A percentile compares a stretch with the other conserved stretches of the same genome.
Evolutionary conservation across 2,329 filamentous ascomycete genomes (phyloP).

Genomic region (Fusarium zealandicum): DNA sequence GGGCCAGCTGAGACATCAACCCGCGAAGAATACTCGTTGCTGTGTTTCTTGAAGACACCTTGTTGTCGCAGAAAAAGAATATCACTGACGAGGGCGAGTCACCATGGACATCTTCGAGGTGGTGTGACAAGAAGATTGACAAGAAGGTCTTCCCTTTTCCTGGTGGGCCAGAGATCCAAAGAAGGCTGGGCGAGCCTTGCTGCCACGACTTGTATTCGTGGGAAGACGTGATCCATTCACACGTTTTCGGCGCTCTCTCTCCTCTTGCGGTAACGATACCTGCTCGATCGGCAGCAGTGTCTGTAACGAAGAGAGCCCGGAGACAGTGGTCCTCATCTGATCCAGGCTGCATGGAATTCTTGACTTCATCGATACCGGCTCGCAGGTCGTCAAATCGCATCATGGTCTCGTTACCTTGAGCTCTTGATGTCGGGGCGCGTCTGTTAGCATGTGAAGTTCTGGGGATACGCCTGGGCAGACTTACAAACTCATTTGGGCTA

Average conservation of each 20-base stretch:
- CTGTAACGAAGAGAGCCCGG: neutral
- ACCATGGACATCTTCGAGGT: neutral
- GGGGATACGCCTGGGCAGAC: neutral
- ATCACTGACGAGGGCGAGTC: neutral
- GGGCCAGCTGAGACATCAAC: conserved; percentile 4
- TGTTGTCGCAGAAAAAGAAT: neutral
- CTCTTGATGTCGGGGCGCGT: neutral
- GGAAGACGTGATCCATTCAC: neutral
- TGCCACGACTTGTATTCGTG: neutral
- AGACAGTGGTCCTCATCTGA: neutral
- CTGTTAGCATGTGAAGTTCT: neutral
- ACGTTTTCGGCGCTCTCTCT: neutral
- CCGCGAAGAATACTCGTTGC: neutral
- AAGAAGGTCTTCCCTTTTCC: conserved; percentile 4
- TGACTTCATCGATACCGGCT: neutral
- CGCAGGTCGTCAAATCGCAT: neutral
- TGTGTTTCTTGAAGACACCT: neutral
- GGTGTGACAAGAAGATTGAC: conserved; percentile 1
- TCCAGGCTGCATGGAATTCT: neutral
- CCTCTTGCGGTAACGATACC: neutral
- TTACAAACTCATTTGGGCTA: neutral
- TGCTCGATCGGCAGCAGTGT: neutral
- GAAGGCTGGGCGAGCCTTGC: neutral
- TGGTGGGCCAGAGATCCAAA: conserved; percentile 1
- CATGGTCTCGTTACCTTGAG: neutral